A percentile compares a stretch with the other conserved stretches of the same genome.
These are phyloP conservation scores for Yarrowia alimentaria DNA, from an alignment of 805 yeast species.

Conservation along the genomic window DNA sequence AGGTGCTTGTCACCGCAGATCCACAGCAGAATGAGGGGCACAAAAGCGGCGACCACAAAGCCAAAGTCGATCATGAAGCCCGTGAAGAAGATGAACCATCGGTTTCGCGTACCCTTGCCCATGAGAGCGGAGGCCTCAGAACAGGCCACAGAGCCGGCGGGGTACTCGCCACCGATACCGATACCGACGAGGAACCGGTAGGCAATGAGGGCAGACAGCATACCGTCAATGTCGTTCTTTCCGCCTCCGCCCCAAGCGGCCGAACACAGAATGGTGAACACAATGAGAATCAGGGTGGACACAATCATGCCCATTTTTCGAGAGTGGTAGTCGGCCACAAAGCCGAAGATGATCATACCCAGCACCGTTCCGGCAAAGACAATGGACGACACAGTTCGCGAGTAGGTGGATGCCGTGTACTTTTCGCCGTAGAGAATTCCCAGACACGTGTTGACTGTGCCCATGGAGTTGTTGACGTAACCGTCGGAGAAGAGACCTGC, in stretches of 20 bases:
- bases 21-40: constrained; percentile 82
- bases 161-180: constrained; percentile 94
- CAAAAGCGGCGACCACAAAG: constrained; percentile 78
- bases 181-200: constrained; percentile 86
- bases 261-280: constrained; percentile 75
- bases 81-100: constrained; percentile 88
- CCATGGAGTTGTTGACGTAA: constrained; percentile 79
- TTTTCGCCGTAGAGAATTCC: constrained; percentile 60
- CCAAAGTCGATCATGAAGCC: constrained; percentile 85
- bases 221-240: constrained; percentile 55
- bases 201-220: constrained; percentile 78
- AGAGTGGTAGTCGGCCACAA: constrained; percentile 72
- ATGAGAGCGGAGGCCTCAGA: constrained; percentile 82
- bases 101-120: constrained; percentile 80
- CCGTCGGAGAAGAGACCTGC: constrained; percentile 95
- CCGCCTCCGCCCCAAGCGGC: constrained; percentile 84
- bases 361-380: constrained; percentile 90
- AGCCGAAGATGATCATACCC: constrained; percentile 81
- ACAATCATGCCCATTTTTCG: constrained; percentile 81
- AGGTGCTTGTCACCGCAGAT: constrained; percentile 70
- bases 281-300: constrained; percentile 70
- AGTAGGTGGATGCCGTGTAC: constrained; percentile 63
- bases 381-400: constrained; percentile 77
- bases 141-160: constrained; percentile 89
- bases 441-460: constrained; percentile 73